Base-by-base conservation (phyloP, 768 basidiomycete species). In the Agaricus sinodeliciosus region DNA sequence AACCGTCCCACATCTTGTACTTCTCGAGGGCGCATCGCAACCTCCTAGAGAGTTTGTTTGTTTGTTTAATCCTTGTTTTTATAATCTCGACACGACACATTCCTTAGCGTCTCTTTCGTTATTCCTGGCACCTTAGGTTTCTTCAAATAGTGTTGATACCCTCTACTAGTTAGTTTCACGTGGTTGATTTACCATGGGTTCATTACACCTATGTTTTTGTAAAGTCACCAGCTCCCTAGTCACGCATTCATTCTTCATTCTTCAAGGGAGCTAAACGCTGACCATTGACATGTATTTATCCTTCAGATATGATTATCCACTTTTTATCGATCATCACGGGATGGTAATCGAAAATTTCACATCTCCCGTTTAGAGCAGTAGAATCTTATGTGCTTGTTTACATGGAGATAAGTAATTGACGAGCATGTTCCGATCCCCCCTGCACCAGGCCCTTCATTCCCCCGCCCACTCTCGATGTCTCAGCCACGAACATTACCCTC, bases 401-500 rank as follows among this genome's bases (percentile, higher is more conserved):
- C 22, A 22, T 3, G 22, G 22, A 22, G 22, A 22, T 22, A 22
- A 22, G 22, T 22, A 22, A 22, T 22, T 22, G 22, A 3, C 22
- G 22, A 11, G 6, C 11, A 31, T 31, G 11, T 31, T 31, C 31
- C 2, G 11, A 7, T 8, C 7, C 2, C 6, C 31, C 31, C 31
- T 11, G 42, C 16, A 43, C 18, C 11, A 22, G 42, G 6, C 31
- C 11, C 31, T 2, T 31, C 6, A 11, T 31, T 27, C 9, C 26
- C 12, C 26, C 31, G 16, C 3, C 18, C 26, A 13, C n/a, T 15
- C 58, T 31, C 59, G n/a, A 44, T 56, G 35, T 55, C 51, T 40
- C 41, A 59, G 40, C 71, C 75, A 12, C 80, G 72, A 62, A 81
- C 83, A 4, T 76, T 94, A 35, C 79, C 85, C 9, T 76, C 79